Evolutionary conservation across 352 stramenopile genomes (phyloP), one percentile per base, ranked within the genome.

Genomic region (Pythium angustatum): DNA sequence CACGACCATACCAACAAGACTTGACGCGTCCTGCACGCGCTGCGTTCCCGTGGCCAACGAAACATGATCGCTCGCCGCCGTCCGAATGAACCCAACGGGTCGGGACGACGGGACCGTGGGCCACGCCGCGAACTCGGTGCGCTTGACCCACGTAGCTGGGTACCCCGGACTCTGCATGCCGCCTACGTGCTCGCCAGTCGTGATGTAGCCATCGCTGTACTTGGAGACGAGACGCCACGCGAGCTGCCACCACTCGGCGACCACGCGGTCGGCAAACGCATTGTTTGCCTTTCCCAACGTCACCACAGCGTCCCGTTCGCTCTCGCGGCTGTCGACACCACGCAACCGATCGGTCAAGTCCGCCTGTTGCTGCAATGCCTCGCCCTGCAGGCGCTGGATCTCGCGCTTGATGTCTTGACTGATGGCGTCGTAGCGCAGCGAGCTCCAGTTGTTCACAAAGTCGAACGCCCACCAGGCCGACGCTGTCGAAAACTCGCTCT

Each of bases 381-480:
- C 67, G 2, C 64, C 66, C 62, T 91, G 79, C 36, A 89, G 68
- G 0, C 44, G 40, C 22, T 67, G 57, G 12, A 86, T 79, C 34
- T 80, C 62, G 2, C 27, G 33, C 4, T 66, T 72, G 14, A 93
- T 73, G 17, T 93, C 83, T 11, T 68, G 27, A 45, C 74, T 86
- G 57, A 94, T 93, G 2, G 76, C 67, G 54, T 90, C 80, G 60
- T 73, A 95, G 9, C 85, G 83, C 27, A 93, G 60, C 24, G 90
- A 56, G 44, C 85, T 87, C 86, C 84, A 93, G 67, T 95, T 93
- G 77, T 91, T 91, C 11, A 95, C 86, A 58, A 93, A 89, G 63
- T 92, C 88, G 66, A 93, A 95, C 7, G 84, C 79, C 81, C 84
- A 91, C 86, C 86, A 95, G 12, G 86, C 80, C 30, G 83, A 93